Conservation (phyloP, 1,139 yeast genomes). For the Cylindricascospora bacillispora region DNA sequence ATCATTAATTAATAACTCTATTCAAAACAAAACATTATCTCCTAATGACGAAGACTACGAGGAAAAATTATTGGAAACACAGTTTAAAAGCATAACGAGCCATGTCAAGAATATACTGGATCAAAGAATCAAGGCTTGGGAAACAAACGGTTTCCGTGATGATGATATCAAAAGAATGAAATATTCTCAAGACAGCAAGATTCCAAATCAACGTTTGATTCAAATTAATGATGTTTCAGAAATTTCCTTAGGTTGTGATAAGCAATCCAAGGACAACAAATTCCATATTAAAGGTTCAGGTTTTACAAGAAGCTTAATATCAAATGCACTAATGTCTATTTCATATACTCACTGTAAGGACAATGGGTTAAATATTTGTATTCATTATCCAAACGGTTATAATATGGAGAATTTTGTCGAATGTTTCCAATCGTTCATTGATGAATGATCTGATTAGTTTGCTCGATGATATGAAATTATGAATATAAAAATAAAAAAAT, state of each 20-base stretch:
- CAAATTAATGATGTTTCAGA: conserved; percentile 19
- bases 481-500: too few relatives aligned
- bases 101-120: conserved; percentile 9
- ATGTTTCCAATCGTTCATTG: conserved; percentile 19
- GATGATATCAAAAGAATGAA: conserved; percentile 22
- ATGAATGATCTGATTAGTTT: conserved; percentile 9
- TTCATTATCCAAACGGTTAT: conserved; percentile 20
- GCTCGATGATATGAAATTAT: too few relatives aligned
- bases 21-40: conserved; percentile 4
- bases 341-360: conserved; percentile 16
- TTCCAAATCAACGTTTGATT: conserved; percentile 8
- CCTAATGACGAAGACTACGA: conserved; percentile 9
- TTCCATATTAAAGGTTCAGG: conserved; percentile 12
- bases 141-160: conserved; percentile 15
- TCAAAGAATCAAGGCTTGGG: conserved; percentile 14
- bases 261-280: conserved; percentile 1
- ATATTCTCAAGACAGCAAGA: conserved; percentile 7
- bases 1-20: conserved; percentile 13
- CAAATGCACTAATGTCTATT: conserved; percentile 17
- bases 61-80: conserved; percentile 16
- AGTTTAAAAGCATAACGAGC: conserved; percentile 15
- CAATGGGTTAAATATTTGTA: conserved; percentile 19
- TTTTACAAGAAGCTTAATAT: conserved; percentile 15
- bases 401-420: conserved; percentile 21
- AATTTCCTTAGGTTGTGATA: conserved; percentile 5